Evolutionary conservation across 2,329 filamentous ascomycete species (phyloP).

Genomic region (Alternaria solani): DNA sequence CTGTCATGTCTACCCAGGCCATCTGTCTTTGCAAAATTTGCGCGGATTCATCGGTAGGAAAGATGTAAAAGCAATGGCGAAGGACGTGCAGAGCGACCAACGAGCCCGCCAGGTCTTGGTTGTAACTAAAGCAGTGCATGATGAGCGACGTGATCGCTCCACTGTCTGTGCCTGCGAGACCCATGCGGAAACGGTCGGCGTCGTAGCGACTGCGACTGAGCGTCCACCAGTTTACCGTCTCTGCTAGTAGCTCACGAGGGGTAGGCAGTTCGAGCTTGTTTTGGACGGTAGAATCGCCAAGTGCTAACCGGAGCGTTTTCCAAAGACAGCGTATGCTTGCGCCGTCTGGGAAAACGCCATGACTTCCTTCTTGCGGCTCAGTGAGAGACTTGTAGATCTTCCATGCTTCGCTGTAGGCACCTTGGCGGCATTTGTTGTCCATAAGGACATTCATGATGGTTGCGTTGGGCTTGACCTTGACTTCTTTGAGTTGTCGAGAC

Average conservation of each 20-base stretch:
- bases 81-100: slow-evolving; percentile 47
- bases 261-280: slow-evolving; percentile 35
- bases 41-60: slow-evolving; percentile 31
- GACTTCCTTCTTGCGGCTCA: slow-evolving; percentile 21
- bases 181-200: slow-evolving; percentile 36
- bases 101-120: slow-evolving; percentile 43
- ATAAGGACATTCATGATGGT: slow-evolving; percentile 47
- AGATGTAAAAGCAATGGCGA: slow-evolving; percentile 33
- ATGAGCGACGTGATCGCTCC: slow-evolving; percentile 38
- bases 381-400: slow-evolving; percentile 39
- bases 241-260: slow-evolving; percentile 42
- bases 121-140: slow-evolving; percentile 48
- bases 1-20: slow-evolving; percentile 40
- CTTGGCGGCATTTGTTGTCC: slow-evolving; percentile 39
- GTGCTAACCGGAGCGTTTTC: slow-evolving; percentile 44
- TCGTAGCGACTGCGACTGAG: slow-evolving; percentile 34
- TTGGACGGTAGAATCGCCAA: slow-evolving; percentile 28
- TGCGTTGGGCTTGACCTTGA: slow-evolving; percentile 30
- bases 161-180: slow-evolving; percentile 32
- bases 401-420: slow-evolving; percentile 42
- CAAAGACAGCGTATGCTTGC: slow-evolving; percentile 41
- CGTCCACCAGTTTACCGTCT: slow-evolving; percentile 43
- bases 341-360: slow-evolving; percentile 42
- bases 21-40: slow-evolving; percentile 38
- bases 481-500: slow-evolving; percentile 32